A percentile compares a stretch with the other conserved stretches of the same genome.
phyloP scores from a whole-genome alignment of 208 protist genomes.

The Trypanosomatidae sp. region DNA sequence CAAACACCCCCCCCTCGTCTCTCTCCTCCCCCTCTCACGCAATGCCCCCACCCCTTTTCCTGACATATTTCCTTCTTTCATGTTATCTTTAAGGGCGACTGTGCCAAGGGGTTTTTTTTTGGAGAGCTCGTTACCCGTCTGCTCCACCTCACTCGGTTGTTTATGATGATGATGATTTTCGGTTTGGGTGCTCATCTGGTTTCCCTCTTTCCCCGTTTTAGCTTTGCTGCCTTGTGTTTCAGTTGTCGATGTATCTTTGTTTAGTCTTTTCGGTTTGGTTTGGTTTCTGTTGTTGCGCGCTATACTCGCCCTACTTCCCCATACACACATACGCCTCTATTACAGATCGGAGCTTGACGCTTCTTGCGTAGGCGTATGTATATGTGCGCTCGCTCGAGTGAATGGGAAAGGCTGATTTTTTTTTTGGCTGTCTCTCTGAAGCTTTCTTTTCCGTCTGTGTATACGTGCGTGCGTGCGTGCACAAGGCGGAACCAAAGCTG shows the following conservation, averaged over 20 bases:
- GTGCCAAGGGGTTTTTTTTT: too few species aligned
- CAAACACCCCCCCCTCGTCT: background rate
- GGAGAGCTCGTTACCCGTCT: background rate
- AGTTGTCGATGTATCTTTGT: background rate
- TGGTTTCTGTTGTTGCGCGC: background rate
- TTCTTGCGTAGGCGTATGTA: too few species aligned
- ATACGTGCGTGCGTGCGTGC: background rate
- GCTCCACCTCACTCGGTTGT: conserved; percentile 6
- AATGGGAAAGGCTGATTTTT: too few species aligned
- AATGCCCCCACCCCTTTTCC: background rate
- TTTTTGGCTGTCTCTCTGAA: too few species aligned
- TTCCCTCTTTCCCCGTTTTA: background rate
- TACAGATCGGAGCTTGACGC: background rate
- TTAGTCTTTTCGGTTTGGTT: background rate
- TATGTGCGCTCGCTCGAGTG: too few species aligned
- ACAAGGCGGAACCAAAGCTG: background rate
- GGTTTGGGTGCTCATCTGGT: background rate
- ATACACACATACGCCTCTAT: background rate
- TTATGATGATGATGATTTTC: conserved; percentile 1
- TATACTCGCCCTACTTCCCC: too few species aligned
- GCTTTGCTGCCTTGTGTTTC: background rate
- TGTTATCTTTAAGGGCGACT: background rate
- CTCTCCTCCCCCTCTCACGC: background rate
- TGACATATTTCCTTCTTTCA: conserved; percentile 8
- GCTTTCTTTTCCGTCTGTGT: background rate